These are phyloP conservation scores for Paulownia fortunei DNA, from an alignment of 257 asterid species.

Conservation along the genomic window DNA sequence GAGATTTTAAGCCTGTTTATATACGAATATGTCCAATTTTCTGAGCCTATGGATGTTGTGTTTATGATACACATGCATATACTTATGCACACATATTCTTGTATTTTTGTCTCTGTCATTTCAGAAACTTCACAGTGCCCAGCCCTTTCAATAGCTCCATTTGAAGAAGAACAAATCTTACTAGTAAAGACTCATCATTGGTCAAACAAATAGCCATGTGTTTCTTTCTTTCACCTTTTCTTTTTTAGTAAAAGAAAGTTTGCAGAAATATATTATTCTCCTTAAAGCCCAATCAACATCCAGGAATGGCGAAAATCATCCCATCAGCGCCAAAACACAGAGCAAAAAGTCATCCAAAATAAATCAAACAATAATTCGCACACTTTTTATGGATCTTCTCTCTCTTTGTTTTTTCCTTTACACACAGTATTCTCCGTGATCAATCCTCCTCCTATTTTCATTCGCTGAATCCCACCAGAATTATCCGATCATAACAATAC, in stretches of 20 bases:
- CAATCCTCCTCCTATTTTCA: not conserved
- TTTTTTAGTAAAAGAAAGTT: constrained; percentile 7
- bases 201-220: constrained; percentile 38
- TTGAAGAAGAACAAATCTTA: constrained; percentile 26
- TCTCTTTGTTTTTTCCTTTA: not conserved
- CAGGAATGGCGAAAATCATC: not conserved
- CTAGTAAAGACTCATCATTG: constrained; percentile 30
- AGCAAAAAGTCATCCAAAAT: not conserved
- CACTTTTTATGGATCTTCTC: constrained; percentile 7
- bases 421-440: not conserved
- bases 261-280: not conserved
- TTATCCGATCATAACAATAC: not conserved
- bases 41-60: too few relatives aligned
- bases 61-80: too few relatives aligned
- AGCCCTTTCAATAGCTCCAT: not conserved
- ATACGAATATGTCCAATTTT: too few relatives aligned
- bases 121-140: not conserved
- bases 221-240: constrained; percentile 5
- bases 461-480: not conserved
- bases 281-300: not conserved
- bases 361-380: not conserved
- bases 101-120: not conserved
- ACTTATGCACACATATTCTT: not conserved
- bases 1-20: too few relatives aligned
- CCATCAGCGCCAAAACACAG: constrained; percentile 2